Base-by-base conservation (phyloP, 306 rosid genomes). In the Gynostemma pentaphyllum region DNA sequence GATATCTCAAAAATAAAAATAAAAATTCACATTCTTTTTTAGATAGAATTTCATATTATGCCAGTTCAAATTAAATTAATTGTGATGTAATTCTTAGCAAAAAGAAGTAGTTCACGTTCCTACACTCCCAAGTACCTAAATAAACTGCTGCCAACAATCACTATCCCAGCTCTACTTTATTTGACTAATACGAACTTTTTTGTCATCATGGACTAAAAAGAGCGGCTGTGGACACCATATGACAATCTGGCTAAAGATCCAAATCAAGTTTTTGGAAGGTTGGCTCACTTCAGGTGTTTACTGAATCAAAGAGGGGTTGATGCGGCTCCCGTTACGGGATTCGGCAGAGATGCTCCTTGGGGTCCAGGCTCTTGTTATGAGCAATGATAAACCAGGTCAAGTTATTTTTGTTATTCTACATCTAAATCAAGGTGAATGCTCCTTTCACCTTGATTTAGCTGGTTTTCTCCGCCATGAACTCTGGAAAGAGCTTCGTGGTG, bases 221-320 rank as follows among this genome's bases (percentile, higher is more conserved):
- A 77, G 64, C 82, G 82, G 39, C 61, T 77, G 5, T 77, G 82
- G 82, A 77, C 82, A 34, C 72, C 64, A 69, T 77, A 68, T 57
- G 63, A 69, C 50, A 73, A 64, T 26, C 64, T 78, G 70, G 76
- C 82, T 18, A 73, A 66, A 49, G 75, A 78, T 67, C 72, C 78
- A 11, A 46, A 36, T 12, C 55, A 70, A 44, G 82, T 78, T 53
- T 66, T 72, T 12, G 73, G 70, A 60, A 73, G 82, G 75, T 47
- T 78, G 45, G 66, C 76, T 4, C 78, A 73, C 40, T 78, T 78
- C 40, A 65, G 82, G 47, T 78, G 82, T 78, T 66, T 78, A 54
- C 40, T 78, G 70, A 78, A 73, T 53, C 78, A 73, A 45, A 78
- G 82, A 70, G 82, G 82, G 41, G 52, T 78, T 26, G 68, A 75